phyloP scores from a whole-genome alignment of 257 asterid species.

The Solanum corneliomulleri region DNA sequence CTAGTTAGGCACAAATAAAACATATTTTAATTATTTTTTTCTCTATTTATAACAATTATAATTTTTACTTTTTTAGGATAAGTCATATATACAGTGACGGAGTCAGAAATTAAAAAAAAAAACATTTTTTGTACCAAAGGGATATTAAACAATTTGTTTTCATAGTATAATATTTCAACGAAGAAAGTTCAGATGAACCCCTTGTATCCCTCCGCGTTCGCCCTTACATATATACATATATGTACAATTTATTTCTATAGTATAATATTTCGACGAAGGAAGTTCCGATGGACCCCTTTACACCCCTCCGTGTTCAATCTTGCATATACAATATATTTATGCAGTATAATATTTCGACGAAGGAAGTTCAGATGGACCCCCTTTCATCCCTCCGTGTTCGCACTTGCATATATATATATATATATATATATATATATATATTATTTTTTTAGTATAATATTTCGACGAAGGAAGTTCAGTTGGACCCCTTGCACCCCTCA shows the following conservation, averaged over 20 bases:
- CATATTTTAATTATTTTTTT: neutral
- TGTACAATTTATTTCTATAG: neutral
- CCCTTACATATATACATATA: too few relatives aligned
- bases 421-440: too few relatives aligned
- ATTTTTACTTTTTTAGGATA: neutral
- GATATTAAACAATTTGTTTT: too few relatives aligned
- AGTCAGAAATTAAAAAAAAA: neutral
- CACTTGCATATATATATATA: too few relatives aligned
- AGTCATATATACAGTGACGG: neutral
- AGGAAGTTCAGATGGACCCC: too few relatives aligned
- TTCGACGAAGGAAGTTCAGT: neutral
- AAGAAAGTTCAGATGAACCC: neutral
- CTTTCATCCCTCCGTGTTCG: too few relatives aligned
- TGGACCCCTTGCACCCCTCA: neutral
- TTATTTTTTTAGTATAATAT: too few relatives aligned
- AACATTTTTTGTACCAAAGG: neutral
- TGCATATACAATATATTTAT: too few relatives aligned
- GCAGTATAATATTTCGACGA: too few relatives aligned
- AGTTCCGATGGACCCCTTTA: neutral
- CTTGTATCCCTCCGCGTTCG: neutral
- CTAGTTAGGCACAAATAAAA: constrained; percentile 51
- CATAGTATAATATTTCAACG: neutral
- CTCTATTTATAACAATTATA: neutral
- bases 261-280: neutral
- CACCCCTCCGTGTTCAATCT: too few relatives aligned